Base-by-base conservation (phyloP, 768 basidiomycete species). In the Leccinum broughii region DNA sequence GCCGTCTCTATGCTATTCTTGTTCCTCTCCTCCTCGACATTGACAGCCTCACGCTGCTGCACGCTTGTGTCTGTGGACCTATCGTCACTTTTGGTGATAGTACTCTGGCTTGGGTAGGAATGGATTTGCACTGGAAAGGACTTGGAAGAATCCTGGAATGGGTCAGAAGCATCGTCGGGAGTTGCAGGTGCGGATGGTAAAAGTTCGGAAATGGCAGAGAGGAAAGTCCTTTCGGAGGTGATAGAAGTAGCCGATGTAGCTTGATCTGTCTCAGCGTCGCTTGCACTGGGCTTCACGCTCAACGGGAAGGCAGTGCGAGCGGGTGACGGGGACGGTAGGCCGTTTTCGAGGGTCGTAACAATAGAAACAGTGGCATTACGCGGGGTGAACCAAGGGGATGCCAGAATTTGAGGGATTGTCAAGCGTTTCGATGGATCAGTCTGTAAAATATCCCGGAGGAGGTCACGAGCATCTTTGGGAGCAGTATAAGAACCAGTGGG, bases 321-420 rank as follows among this genome's bases (percentile, higher is more conserved):
- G 37, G 76, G 72, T 11, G 77, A 74, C 8, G 69, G 68, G 13
- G 76, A 72, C 13, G 75, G 70, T 55, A 64, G 55, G 50, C 62
- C 61, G 34, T 68, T 50, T 58, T 69, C 62, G 30, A 54, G 49
- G 41, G 57, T 60, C 15, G 44, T 39, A 35, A 61, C 20, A 54
- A 57, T 41, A 32, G 53, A 55, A 56, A 55, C 28, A 7, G 58
- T 4, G 49, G 60, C 20, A 53, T 51, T 22, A 39, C 69, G 69
- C 52, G 77, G 68, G 17, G 79, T 83, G 73, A 97, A 98, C 95
- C 96, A 98, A 1, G 88, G 75, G 69, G 95, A 93, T 1, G 82
- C 77, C 30, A 98, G 81, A 54, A 97, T 95, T 68, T 92, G 90
- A 22, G 91, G 84, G 64, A 98, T 93, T 11, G 85, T 83, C 34